Percentiles rank a stretch among this genome's conserved stretches.
Evolutionary conservation across 768 basidiomycete species (phyloP).

Genomic region (Daedaleopsis nitida): DNA sequence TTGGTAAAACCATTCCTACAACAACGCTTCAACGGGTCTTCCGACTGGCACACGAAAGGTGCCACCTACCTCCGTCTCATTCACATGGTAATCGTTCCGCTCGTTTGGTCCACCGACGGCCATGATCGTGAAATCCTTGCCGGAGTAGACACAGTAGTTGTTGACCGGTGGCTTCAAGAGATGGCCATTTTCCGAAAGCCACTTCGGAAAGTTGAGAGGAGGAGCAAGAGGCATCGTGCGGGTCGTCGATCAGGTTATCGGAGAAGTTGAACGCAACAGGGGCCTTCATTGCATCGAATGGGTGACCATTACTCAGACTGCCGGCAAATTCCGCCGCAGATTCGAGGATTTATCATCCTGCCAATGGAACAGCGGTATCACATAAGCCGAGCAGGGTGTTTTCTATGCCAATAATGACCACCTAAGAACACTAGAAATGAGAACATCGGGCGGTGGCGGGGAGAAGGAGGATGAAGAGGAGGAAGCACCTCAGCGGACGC

Average conservation of each 20-base stretch:
- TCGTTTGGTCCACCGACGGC: conserved; percentile 95
- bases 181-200: conserved; percentile 82
- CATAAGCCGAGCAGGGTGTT: no score
- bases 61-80: conserved; percentile 80
- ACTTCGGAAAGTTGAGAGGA: conserved; percentile 87
- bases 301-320: conserved; percentile 12
- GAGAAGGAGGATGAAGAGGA: no score
- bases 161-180: conserved; percentile 90
- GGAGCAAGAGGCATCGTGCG: conserved; percentile 69
- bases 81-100: conserved; percentile 92
- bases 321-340: conserved; percentile 16
- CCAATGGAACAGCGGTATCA: no score
- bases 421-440: no score
- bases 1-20: conserved; percentile 97
- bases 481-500: no score
- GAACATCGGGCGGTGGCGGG: no score
- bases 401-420: no score
- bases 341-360: no score
- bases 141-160: conserved; percentile 83
- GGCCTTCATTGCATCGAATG: no score
- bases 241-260: neutral
- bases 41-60: neutral
- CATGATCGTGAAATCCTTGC: conserved; percentile 93
- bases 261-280: neutral
- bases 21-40: neutral